Base-by-base conservation (phyloP, 129 eudicot species). In the Sambucus nigra region DNA sequence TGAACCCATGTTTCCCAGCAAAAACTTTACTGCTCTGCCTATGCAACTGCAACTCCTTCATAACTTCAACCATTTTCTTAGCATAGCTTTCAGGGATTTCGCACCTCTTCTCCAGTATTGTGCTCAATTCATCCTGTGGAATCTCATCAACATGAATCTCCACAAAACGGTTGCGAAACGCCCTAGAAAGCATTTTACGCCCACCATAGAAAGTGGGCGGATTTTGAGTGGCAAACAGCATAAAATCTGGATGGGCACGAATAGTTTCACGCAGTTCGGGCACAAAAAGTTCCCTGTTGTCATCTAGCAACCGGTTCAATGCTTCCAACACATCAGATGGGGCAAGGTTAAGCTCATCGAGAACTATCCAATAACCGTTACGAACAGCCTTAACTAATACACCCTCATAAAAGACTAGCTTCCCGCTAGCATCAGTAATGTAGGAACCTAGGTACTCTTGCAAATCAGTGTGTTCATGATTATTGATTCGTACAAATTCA, bases 321-420 rank as follows among this genome's bases (percentile, higher is more conserved):
- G 99, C 99, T 82, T 92, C 99, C 33, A 92, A 51, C 5, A 92
- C 99, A 73, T 92, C 99, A 51, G 99, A 82, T 17, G 99, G 99
- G 47, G 99, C 99, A 47, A 92, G 72, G 56, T 92, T 92, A 48
- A 92, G 94, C 73, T 92, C 99, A 59, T 92, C 99, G 23, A 92
- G 77, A 29, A 92, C 99, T 51, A 92, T 82, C 99, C 99, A 92
- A 42, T 86, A 64, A 21, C 99, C 99, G 42, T 73, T 53, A 9
- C 99, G 77, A 59, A 92, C 94, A 18, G 99, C 99, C 69, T 82
- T 92, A 27, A 92, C 99, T 48, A 92, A 73, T 52, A 73, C 77
- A 60, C 99, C 99, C 59, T 92, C 99, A 44, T 86, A 86, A 25
- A 86, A 92, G 18, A 77, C 87, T 53, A 92, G 94, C 71, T 70